Conservation (phyloP, 495 filamentous ascomycete species). For the Peziza echinospora region DNA sequence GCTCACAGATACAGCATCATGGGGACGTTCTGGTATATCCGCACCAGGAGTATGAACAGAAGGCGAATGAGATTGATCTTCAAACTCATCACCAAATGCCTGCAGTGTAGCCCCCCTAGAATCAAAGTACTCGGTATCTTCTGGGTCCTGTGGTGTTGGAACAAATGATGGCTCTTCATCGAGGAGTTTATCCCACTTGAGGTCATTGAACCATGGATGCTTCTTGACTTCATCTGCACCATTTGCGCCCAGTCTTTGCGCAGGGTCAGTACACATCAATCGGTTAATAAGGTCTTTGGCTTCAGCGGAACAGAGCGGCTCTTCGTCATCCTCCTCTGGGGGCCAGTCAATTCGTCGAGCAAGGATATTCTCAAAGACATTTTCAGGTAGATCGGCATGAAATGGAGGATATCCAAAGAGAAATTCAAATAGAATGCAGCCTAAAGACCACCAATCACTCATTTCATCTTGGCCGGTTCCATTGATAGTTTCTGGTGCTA, state of each 20-base stretch:
- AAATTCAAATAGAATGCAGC: slow-evolving; percentile 94
- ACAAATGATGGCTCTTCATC: slow-evolving; percentile 91
- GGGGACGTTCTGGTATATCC: slow-evolving; percentile 66
- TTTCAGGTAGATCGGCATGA: slow-evolving; percentile 70
- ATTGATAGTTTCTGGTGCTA: slow-evolving; percentile 90
- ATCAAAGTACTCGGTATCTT: slow-evolving; percentile 97
- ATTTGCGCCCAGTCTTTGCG: slow-evolving; percentile 65
- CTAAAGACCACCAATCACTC: slow-evolving; percentile 98
- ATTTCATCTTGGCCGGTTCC: slow-evolving; percentile 89
- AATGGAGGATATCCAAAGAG: slow-evolving; percentile 85
- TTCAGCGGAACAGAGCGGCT: slow-evolving; percentile 43
- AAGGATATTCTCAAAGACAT: slow-evolving; percentile 93
- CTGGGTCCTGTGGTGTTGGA: slow-evolving; percentile 77
- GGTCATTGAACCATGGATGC: slow-evolving; percentile 71
- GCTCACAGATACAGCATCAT: slow-evolving; percentile 82
- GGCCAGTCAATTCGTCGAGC: slow-evolving; percentile 79
- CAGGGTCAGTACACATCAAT: slow-evolving; percentile 63
- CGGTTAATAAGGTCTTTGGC: slow-evolving; percentile 85
- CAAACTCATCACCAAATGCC: slow-evolving; percentile 75
- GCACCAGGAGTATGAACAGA: slow-evolving; percentile 35
- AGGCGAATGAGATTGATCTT: slow-evolving; percentile 62
- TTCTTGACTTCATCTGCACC: slow-evolving; percentile 77
- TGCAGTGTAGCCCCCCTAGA: slow-evolving; percentile 73
- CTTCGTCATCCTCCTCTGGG: slow-evolving; percentile 41
- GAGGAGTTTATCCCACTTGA: slow-evolving; percentile 75